These are phyloP conservation scores for Pulveroboletus sp. DNA, from an alignment of 768 basidiomycete species.

Conservation along the genomic window DNA sequence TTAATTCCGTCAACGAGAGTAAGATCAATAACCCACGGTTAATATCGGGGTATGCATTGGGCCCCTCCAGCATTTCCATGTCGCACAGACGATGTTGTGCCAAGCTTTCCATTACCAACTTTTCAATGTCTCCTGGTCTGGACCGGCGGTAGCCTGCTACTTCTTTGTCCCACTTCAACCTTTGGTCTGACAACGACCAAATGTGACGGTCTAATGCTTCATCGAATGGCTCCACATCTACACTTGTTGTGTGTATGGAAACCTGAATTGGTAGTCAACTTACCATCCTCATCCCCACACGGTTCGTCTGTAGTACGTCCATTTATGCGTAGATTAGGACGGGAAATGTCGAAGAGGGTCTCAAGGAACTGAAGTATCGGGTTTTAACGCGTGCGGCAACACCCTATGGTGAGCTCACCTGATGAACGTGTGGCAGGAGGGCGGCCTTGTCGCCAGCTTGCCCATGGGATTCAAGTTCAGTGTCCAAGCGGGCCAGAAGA, in stretches of 20 bases:
- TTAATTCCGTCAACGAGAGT: background rate
- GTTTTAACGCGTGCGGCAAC: background rate
- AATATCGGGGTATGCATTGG: background rate
- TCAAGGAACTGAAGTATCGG: slow-evolving; percentile 50
- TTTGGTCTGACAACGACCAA: slow-evolving; percentile 73
- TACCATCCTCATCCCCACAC: slow-evolving; percentile 53
- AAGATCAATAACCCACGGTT: slow-evolving; percentile 8
- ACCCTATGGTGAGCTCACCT: slow-evolving; percentile 35
- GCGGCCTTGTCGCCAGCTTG: slow-evolving; percentile 42
- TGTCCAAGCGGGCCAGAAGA: slow-evolving; percentile 44
- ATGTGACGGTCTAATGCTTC: slow-evolving; percentile 81
- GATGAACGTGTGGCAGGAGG: slow-evolving; percentile 46
- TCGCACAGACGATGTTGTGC: slow-evolving; percentile 32
- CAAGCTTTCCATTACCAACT: slow-evolving; percentile 37
- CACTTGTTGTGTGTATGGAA: background rate
- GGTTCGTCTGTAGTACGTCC: slow-evolving; percentile 70
- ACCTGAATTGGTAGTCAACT: slow-evolving; percentile 6
- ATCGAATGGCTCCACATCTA: slow-evolving; percentile 78
- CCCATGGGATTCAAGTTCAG: slow-evolving; percentile 40
- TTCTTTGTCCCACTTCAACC: slow-evolving; percentile 70
- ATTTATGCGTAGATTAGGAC: slow-evolving; percentile 75
- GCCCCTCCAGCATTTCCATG: slow-evolving; percentile 20
- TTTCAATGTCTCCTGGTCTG: slow-evolving; percentile 52
- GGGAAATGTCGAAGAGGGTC: slow-evolving; percentile 54
- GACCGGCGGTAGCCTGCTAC: slow-evolving; percentile 65